These are phyloP conservation scores for Ophiostoma australiae DNA, from an alignment of 2,329 filamentous ascomycete species.

Conservation along the genomic window DNA sequence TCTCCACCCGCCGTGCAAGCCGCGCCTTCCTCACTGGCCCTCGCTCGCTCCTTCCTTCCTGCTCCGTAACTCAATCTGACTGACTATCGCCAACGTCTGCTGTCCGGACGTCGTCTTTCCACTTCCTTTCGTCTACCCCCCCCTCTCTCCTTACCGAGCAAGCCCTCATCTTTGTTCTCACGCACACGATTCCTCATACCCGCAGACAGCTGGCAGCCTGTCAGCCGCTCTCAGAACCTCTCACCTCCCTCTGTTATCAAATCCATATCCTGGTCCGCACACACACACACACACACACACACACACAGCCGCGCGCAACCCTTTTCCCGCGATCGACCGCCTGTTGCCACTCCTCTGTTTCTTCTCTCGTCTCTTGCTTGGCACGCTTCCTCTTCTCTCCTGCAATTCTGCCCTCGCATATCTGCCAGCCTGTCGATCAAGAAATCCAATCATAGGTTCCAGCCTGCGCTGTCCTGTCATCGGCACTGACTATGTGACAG, in stretches of 20 bases:
- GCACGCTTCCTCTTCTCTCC: neutral
- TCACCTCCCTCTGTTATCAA: neutral
- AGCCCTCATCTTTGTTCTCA: neutral
- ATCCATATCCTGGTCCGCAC: conserved; percentile 10
- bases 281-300: conserved; percentile 3
- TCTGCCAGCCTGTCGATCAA: neutral
- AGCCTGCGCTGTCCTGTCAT: conserved; percentile 14
- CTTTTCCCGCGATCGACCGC: conserved; percentile 16
- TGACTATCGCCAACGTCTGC: conserved; percentile 16
- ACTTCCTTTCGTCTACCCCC: neutral
- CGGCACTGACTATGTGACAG: conserved; percentile 26
- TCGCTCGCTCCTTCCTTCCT: neutral
- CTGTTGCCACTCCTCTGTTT: conserved; percentile 9
- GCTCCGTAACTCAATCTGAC: neutral
- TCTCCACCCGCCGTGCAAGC: conserved; percentile 17
- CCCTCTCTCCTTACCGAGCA: no score
- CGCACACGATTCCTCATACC: neutral
- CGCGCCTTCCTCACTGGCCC: conserved; percentile 18
- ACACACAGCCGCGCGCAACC: conserved; percentile 13
- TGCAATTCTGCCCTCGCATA: neutral
- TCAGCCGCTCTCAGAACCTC: neutral
- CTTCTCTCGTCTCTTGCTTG: conserved; percentile 1
- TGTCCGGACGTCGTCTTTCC: conserved; percentile 7
- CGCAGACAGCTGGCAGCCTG: neutral
- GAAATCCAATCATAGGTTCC: conserved; percentile 11